These are phyloP conservation scores for Calocybe indica DNA, from an alignment of 768 basidiomycete genomes.

Conservation along the genomic window DNA sequence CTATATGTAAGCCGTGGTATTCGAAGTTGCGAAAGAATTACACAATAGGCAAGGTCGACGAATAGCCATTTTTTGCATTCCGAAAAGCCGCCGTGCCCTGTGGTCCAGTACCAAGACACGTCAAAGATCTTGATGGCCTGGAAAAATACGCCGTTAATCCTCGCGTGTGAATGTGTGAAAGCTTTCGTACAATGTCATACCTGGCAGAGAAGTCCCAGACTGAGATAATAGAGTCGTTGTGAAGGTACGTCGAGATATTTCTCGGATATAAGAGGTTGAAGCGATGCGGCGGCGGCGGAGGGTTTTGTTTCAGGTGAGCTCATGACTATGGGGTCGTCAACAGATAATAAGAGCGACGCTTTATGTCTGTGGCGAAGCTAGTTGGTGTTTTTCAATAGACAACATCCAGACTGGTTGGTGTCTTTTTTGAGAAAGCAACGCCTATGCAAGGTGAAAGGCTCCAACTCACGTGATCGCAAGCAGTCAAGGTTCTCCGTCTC, in stretches of 20 bases:
- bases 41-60: slow-evolving; percentile 58
- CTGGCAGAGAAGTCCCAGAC: slow-evolving; percentile 72
- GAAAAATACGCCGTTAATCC: slow-evolving; percentile 4
- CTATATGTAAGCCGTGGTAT: slow-evolving; percentile 72
- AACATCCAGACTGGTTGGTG: no score
- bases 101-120: slow-evolving; percentile 50
- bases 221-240: slow-evolving; percentile 73
- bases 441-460: no score
- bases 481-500: no score
- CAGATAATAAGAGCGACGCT: no score
- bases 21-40: slow-evolving; percentile 52
- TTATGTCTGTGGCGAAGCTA: no score
- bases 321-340: no score
- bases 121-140: slow-evolving; percentile 78
- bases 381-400: no score
- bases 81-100: slow-evolving; percentile 33
- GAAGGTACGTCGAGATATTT: slow-evolving; percentile 69
- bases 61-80: slow-evolving; percentile 68
- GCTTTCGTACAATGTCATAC: slow-evolving; percentile 30
- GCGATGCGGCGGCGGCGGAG: neutral
- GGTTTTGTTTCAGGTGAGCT: slow-evolving; percentile 5
- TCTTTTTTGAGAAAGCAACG: no score
- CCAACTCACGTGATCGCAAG: no score
- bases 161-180: neutral
- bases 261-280: slow-evolving; percentile 61